phyloP scores from a whole-genome alignment of 345 rosid species.

The Gossypium australe region DNA sequence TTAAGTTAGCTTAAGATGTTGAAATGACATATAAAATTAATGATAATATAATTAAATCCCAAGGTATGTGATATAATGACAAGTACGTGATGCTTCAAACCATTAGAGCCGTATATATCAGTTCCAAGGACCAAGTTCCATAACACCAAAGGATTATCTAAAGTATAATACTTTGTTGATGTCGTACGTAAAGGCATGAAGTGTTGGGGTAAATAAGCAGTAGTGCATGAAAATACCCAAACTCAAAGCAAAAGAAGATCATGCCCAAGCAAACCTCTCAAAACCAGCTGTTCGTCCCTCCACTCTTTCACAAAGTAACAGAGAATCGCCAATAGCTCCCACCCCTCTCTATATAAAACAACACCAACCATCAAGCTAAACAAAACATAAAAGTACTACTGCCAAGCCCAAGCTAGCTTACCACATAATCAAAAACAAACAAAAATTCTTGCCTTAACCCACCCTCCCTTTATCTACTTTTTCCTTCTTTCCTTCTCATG shows the following conservation, averaged over 20 bases:
- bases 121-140: not conserved
- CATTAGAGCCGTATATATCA: not conserved
- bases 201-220: not conserved
- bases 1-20: no score
- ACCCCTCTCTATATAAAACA: conserved; percentile 33
- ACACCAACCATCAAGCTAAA: conserved; percentile 16
- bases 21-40: no score
- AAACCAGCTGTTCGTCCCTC: conserved; percentile 21
- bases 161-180: not conserved
- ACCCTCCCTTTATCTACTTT: conserved; percentile 7
- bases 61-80: no score
- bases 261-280: not conserved
- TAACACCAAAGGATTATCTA: conserved; percentile 1
- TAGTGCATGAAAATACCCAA: conserved; percentile 5
- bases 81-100: not conserved
- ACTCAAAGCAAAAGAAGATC: not conserved
- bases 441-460: conserved; percentile 7
- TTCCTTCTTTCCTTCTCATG: not conserved
- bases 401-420: no score
- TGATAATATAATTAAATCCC: no score
- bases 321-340: not conserved
- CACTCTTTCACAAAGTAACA: conserved; percentile 10
- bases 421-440: not conserved
- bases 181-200: not conserved
- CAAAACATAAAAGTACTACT: no score